A percentile compares a stretch with the other conserved stretches of the same genome.
Evolutionary conservation across 2,329 filamentous ascomycete genomes (phyloP).

Genomic region (Sporothrix dimorphospora): DNA sequence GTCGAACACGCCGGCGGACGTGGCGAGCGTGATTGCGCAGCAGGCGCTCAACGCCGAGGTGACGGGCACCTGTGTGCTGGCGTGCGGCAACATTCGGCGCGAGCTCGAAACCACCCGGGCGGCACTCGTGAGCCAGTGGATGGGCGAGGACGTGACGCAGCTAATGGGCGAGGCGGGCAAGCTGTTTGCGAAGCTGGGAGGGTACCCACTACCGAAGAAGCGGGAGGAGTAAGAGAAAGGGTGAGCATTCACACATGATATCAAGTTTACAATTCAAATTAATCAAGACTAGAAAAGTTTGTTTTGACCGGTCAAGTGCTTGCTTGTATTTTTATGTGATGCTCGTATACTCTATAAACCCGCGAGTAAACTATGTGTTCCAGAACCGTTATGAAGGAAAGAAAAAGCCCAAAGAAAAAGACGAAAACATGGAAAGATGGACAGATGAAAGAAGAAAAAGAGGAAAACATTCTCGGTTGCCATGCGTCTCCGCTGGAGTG

Average conservation of each 20-base stretch:
- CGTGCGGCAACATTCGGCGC: slow-evolving; percentile 37
- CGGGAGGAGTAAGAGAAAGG: neutral
- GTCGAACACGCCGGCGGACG: slow-evolving; percentile 46
- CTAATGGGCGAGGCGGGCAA: slow-evolving; percentile 41
- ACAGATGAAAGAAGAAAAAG: neutral
- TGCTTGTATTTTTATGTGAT: slow-evolving; percentile 11
- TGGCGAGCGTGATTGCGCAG: slow-evolving; percentile 44
- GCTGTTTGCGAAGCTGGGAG: slow-evolving; percentile 43
- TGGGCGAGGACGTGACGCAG: slow-evolving; percentile 41
- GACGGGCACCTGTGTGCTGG: slow-evolving; percentile 39
- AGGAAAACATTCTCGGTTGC: neutral
- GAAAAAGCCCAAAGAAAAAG: neutral
- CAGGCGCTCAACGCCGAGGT: slow-evolving; percentile 40
- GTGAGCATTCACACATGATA: neutral
- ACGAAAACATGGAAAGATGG: neutral
- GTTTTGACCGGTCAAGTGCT: slow-evolving; percentile 19
- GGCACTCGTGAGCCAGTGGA: slow-evolving; percentile 38
- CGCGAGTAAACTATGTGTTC: neutral
- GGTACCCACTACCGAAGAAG: slow-evolving; percentile 40
- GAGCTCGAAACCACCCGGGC: slow-evolving; percentile 41
- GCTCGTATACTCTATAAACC: slow-evolving; percentile 13
- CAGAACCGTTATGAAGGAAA: neutral
- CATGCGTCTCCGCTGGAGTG: too few relatives aligned
- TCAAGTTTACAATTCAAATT: neutral
- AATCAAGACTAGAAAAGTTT: neutral